Base-by-base conservation (phyloP, 2,329 filamentous ascomycete genomes). In the Diaporthe capsici region DNA sequence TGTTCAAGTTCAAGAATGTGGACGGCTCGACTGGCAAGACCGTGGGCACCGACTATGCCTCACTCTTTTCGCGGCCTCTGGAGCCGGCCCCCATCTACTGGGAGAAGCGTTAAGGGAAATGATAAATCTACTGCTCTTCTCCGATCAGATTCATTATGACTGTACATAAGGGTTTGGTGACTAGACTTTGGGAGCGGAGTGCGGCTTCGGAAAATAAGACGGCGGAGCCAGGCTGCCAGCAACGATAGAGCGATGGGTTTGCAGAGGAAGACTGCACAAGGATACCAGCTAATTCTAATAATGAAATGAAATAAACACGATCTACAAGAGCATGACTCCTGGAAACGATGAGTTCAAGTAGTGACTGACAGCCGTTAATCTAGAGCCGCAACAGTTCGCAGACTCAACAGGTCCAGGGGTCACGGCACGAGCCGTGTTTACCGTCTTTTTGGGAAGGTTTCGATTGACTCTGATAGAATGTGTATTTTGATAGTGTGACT, bases 1-100 rank as follows among this genome's bases (percentile, higher is more conserved):
- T 92, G 72, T 94, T 98, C 87, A 96, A 95, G 87, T 91, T 98
- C 83, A 88, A 89, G 81, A 97, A 95, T 80, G 84, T 92, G 3
- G 92, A 94, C 80, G 93, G 94, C n/a, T 91, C 90, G 82, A 87
- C 91, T 25, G 74, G 76, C 81, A 90, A 89, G 47, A 89, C 97
- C 51, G 89, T 94, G 61, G 93, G 87, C 72, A 94, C 92, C 34
- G 91, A 94, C 82, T 94, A 93, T 81, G 86, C 88, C 31, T 93
- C 91, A 78, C 87, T 95, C 57, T 95, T 95, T 85, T 94, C 93
- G 68, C 90, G 93, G 79, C 94, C 94, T 15, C 83, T 94, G 71
- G 90, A 93, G 83, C 93, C 93, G 57, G 93, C 93, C 61, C 88
- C 91, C 70, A 91, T 98, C 67, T 87, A 90, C 83, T 98, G 94